Percentiles rank a stretch among this genome's conserved stretches.
Conservation (phyloP, 495 filamentous ascomycete species). For the Aspergillus mulundensis region DNA sequence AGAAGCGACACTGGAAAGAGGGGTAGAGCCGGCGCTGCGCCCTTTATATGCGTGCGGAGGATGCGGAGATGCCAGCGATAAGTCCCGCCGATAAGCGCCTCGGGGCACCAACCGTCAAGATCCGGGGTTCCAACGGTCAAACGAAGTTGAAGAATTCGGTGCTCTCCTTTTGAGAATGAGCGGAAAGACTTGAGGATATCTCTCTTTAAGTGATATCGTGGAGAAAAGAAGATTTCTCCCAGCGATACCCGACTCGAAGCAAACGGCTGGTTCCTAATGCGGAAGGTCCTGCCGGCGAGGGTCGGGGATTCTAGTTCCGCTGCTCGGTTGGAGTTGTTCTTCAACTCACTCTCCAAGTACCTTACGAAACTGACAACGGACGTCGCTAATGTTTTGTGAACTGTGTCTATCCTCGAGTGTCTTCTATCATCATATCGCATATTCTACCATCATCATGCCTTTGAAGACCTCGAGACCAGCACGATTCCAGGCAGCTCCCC, state of each 20-base stretch:
- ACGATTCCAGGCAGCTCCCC: not conserved
- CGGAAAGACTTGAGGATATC: too few relatives aligned
- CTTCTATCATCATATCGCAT: not conserved
- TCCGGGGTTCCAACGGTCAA: not conserved
- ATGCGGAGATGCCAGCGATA: constrained; percentile 28
- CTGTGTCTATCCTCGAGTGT: too few relatives aligned
- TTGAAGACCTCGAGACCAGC: not conserved
- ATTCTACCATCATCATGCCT: not conserved
- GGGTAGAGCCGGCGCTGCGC: not conserved
- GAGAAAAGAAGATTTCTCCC: too few relatives aligned
- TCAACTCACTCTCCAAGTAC: not conserved
- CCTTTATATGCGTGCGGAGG: not conserved
- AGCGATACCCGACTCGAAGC: too few relatives aligned
- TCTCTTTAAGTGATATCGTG: too few relatives aligned
- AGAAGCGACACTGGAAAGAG: not conserved
- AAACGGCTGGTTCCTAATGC: constrained; percentile 1
- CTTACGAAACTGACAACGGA: too few relatives aligned
- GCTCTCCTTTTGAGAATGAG: not conserved
- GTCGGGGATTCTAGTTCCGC: too few relatives aligned
- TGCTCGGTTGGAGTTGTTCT: too few relatives aligned
- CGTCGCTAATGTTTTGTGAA: too few relatives aligned
- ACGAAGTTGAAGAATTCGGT: not conserved
- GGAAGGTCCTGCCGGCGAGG: constrained; percentile 22
- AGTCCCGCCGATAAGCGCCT: constrained; percentile 25
- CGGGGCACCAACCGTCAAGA: not conserved